A percentile compares a stretch with the other conserved stretches of the same genome.
phyloP scores from a whole-genome alignment of 768 basidiomycete genomes.

The Lepiota venenata region DNA sequence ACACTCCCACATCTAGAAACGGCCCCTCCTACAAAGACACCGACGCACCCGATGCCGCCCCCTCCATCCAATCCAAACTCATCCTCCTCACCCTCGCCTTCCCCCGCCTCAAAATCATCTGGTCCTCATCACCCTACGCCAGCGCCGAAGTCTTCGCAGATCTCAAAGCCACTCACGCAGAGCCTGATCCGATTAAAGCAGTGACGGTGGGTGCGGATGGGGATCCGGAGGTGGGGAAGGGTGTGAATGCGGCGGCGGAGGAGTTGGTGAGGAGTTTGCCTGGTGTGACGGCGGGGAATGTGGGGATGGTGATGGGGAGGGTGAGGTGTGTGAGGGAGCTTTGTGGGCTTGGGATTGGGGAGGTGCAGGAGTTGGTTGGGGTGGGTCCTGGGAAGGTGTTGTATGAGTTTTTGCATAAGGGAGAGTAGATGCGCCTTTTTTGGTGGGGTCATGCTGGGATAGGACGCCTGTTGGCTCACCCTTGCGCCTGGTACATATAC shows the following conservation, averaged over 20 bases:
- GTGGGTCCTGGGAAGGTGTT: conserved; percentile 77
- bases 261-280: conserved; percentile 83
- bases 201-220: conserved; percentile 80
- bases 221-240: conserved; percentile 61
- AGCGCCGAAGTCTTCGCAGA: conserved; percentile 92
- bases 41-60: conserved; percentile 32
- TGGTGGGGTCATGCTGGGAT: no score
- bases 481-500: no score
- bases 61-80: conserved; percentile 87
- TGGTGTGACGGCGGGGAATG: conserved; percentile 81
- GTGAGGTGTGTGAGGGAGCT: conserved; percentile 77
- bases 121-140: conserved; percentile 95
- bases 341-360: conserved; percentile 54
- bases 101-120: conserved; percentile 90
- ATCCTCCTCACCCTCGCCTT: conserved; percentile 87
- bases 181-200: conserved; percentile 79
- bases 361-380: conserved; percentile 75
- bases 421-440: conserved; percentile 47
- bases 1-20: conserved; percentile 26
- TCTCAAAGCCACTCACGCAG: conserved; percentile 73
- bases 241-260: conserved; percentile 71
- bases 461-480: no score
- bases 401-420: conserved; percentile 79
- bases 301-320: conserved; percentile 78
- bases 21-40: background rate